Conservation (phyloP, 768 basidiomycete genomes). For the Suillus hirtellus region DNA sequence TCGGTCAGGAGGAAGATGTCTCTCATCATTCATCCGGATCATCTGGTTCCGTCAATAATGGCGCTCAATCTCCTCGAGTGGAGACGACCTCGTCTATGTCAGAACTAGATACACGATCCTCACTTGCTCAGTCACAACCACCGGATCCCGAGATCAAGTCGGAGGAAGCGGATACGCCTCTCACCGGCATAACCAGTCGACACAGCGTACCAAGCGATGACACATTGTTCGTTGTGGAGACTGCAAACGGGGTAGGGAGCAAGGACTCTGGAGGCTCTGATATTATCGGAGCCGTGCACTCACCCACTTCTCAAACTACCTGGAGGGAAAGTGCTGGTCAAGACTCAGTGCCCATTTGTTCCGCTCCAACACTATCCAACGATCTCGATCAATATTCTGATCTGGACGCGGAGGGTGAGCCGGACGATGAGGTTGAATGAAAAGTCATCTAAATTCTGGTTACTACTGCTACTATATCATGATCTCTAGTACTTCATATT, state of each 20-base stretch:
- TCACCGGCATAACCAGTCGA: conserved; percentile 48
- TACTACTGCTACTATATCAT: conserved; percentile 16
- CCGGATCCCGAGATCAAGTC: conserved; percentile 41
- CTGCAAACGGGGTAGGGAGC: conserved; percentile 27
- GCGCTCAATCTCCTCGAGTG: not conserved
- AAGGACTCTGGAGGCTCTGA: conserved; percentile 23
- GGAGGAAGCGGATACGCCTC: conserved; percentile 56
- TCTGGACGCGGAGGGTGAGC: conserved; percentile 43
- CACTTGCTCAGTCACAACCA: conserved; percentile 5
- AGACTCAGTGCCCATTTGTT: not conserved
- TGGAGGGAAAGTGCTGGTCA: conserved; percentile 14
- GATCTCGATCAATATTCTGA: conserved; percentile 32
- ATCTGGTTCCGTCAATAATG: not conserved
- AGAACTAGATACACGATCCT: conserved; percentile 7
- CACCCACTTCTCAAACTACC: conserved; percentile 22
- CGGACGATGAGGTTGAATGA: conserved; percentile 50
- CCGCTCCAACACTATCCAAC: conserved; percentile 25
- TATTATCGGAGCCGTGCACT: conserved; percentile 3
- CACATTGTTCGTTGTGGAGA: conserved; percentile 45
- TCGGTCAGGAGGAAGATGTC: conserved; percentile 6
- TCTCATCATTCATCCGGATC: conserved; percentile 5
- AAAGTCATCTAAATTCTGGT: conserved; percentile 32
- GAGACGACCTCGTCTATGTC: conserved; percentile 4
- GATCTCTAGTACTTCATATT: conserved; percentile 24
- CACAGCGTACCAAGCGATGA: conserved; percentile 63